A percentile compares a stretch with the other conserved stretches of the same genome.
Conservation (phyloP, 2,329 filamentous ascomycete species). For the Epichloe gansuensis region DNA sequence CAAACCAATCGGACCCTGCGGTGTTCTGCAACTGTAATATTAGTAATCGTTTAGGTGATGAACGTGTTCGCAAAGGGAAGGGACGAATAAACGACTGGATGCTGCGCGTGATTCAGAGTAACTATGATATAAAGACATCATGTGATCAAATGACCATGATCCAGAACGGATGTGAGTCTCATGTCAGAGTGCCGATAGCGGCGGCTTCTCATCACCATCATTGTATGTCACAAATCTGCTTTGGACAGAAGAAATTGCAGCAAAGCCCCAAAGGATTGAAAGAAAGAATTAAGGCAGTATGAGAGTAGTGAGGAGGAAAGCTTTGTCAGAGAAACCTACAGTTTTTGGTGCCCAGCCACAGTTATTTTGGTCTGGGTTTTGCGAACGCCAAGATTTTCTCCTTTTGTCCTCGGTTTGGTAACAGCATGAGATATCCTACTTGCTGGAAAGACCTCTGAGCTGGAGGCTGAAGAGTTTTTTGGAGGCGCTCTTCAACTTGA, state of each 20-base stretch:
- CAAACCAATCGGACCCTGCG: constrained; percentile 75
- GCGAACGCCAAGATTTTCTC: background rate
- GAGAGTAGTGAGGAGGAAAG: background rate
- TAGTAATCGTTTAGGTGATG: constrained; percentile 4
- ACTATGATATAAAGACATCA: constrained; percentile 52
- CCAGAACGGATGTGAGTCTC: constrained; percentile 29
- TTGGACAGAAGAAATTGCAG: background rate
- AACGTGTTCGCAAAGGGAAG: background rate
- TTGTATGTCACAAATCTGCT: background rate
- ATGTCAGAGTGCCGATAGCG: constrained; percentile 25
- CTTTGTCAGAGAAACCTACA: background rate
- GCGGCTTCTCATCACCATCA: constrained; percentile 29
- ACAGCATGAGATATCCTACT: background rate
- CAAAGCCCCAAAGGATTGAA: background rate
- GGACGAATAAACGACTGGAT: background rate
- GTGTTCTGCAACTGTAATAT: constrained; percentile 31
- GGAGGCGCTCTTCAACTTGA: constrained; percentile 1
- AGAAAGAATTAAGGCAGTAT: background rate
- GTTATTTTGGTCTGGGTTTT: background rate
- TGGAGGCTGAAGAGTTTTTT: background rate
- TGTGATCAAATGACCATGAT: constrained; percentile 44
- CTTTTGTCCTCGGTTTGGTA: background rate
- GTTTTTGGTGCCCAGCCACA: background rate
- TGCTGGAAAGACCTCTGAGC: background rate
- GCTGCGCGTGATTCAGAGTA: constrained; percentile 47